phyloP scores from a whole-genome alignment of 768 basidiomycete species.

The Podaxis carcinomalis region DNA sequence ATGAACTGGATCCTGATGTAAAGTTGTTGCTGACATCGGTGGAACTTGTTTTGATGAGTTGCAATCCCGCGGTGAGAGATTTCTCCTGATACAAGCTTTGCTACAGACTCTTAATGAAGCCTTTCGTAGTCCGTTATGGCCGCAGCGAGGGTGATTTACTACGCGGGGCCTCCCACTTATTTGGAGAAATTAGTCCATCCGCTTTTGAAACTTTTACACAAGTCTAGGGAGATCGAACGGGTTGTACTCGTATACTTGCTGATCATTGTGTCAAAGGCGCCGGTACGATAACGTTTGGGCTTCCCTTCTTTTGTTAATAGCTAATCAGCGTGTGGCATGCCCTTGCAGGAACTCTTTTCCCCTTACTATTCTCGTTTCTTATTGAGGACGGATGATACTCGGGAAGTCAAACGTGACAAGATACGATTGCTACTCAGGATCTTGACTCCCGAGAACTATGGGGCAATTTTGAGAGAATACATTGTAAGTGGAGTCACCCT shows the following conservation, averaged over 20 bases:
- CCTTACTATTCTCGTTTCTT: constrained; percentile 64
- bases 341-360: constrained; percentile 54
- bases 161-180: constrained; percentile 57
- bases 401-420: constrained; percentile 68
- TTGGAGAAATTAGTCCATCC: constrained; percentile 61
- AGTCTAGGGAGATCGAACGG: constrained; percentile 69
- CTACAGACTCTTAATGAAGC: background rate
- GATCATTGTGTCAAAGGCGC: constrained; percentile 55
- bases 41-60: constrained; percentile 78
- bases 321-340: background rate
- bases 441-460: constrained; percentile 61
- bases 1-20: constrained; percentile 76
- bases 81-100: background rate
- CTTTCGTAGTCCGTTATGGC: constrained; percentile 70
- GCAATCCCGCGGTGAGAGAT: constrained; percentile 79
- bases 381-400: constrained; percentile 62
- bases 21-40: constrained; percentile 66
- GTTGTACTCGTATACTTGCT: constrained; percentile 71
- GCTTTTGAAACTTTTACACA: constrained; percentile 66
- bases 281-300: constrained; percentile 44
- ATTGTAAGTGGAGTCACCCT: constrained; percentile 49
- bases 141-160: constrained; percentile 69
- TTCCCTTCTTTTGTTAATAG: background rate
- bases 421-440: constrained; percentile 68
- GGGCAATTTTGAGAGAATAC: constrained; percentile 75